These are phyloP conservation scores for Hygrophila difformis DNA, from an alignment of 257 asterid genomes.

Conservation along the genomic window DNA sequence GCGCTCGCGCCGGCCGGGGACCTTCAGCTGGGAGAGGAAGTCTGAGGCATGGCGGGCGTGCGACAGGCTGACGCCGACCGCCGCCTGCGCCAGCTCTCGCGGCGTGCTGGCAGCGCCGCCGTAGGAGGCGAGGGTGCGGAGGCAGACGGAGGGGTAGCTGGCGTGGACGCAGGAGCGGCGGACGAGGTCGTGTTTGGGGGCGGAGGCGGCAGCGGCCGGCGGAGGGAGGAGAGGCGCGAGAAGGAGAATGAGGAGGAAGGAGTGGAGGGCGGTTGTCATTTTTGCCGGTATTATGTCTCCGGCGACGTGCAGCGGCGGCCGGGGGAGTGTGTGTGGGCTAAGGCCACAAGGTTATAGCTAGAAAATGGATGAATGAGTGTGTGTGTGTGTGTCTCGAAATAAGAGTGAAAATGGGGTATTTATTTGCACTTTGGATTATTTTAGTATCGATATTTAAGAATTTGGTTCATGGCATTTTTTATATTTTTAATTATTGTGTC, in stretches of 20 bases:
- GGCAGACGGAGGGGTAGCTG: constrained; percentile 76
- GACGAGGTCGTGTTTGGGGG: constrained; percentile 38
- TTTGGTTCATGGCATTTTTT: too few species aligned
- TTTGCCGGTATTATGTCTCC: too few species aligned
- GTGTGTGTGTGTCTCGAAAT: too few species aligned
- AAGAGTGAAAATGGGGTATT: too few species aligned
- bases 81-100: constrained; percentile 61
- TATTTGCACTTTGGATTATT: too few species aligned
- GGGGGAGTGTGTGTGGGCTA: too few species aligned
- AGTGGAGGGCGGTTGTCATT: constrained; percentile 15
- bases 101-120: constrained; percentile 57
- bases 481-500: too few species aligned
- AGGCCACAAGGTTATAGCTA: too few species aligned
- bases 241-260: constrained; percentile 17
- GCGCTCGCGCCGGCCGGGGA: constrained; percentile 32
- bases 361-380: too few species aligned
- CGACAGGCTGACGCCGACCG: constrained; percentile 58
- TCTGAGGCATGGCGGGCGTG: constrained; percentile 33
- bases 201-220: constrained; percentile 6
- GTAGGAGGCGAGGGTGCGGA: constrained; percentile 68
- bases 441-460: too few species aligned
- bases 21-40: constrained; percentile 34
- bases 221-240: constrained; percentile 14
- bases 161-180: constrained; percentile 73
- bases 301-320: too few species aligned